Percentiles rank a stretch among this genome's conserved stretches.
These are phyloP conservation scores for Alternaria viburni DNA, from an alignment of 2,329 filamentous ascomycete species.

Conservation along the genomic window DNA sequence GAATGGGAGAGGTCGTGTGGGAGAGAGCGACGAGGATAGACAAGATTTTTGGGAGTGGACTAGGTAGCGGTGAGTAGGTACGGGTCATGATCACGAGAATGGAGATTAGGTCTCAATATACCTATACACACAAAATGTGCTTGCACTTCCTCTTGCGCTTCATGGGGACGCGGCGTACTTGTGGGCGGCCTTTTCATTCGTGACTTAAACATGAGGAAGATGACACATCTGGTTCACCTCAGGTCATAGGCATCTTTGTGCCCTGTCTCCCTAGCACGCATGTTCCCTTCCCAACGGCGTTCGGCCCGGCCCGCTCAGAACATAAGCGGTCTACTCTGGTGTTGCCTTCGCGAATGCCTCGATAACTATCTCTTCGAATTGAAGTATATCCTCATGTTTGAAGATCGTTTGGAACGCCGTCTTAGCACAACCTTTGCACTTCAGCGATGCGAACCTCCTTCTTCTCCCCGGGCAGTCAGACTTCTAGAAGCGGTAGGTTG, in stretches of 20 bases:
- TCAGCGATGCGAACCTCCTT: background rate
- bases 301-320: background rate
- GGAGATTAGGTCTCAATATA: no score
- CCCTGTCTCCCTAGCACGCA: background rate
- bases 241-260: background rate
- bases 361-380: background rate
- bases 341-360: background rate
- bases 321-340: background rate
- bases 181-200: background rate
- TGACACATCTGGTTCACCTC: background rate
- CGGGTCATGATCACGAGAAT: no score
- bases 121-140: no score
- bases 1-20: constrained; percentile 54
- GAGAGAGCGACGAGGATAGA: constrained; percentile 57
- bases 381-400: background rate
- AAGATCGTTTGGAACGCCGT: background rate
- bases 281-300: background rate
- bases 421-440: background rate
- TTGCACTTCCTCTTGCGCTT: no score
- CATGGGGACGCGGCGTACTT: background rate
- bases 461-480: background rate
- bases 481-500: background rate
- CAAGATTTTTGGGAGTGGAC: constrained; percentile 55
- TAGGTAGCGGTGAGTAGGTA: constrained; percentile 10
- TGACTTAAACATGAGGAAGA: background rate